Evolutionary conservation across 352 stramenopile genomes (phyloP).

Genomic region (Salisapilia sapeloensis): DNA sequence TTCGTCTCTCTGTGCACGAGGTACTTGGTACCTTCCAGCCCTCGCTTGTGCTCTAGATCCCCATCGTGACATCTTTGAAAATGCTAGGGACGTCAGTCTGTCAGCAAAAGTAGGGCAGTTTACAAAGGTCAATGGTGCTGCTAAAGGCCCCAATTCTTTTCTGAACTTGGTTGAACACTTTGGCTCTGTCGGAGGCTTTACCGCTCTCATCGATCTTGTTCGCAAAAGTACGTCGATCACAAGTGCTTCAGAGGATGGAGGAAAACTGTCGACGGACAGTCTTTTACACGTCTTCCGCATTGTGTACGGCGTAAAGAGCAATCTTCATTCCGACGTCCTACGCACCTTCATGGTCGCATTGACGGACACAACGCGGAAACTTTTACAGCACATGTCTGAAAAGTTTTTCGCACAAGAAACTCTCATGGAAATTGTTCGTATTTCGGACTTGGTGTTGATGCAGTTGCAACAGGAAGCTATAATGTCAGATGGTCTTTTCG

Average conservation of each 20-base stretch:
- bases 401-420: no score
- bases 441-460: constrained; percentile 1
- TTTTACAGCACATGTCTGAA: no score
- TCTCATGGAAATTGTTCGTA: no score
- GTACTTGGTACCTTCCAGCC: no score
- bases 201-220: constrained; percentile 1
- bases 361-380: neutral
- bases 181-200: constrained; percentile 3
- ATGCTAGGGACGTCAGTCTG: no score
- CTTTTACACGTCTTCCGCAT: no score
- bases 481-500: neutral
- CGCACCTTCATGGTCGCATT: constrained; percentile 9
- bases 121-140: constrained; percentile 1
- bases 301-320: no score
- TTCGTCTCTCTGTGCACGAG: no score
- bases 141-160: constrained; percentile 5
- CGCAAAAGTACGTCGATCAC: constrained; percentile 1
- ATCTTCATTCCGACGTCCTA: constrained; percentile 5
- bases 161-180: constrained; percentile 6
- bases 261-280: neutral
- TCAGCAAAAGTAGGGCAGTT: no score
- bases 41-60: neutral
- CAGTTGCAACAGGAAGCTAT: constrained; percentile 1
- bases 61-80: neutral
- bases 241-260: constrained; percentile 5